Base-by-base conservation (phyloP, 805 yeast species). In the Monosporozyma aerobia region DNA sequence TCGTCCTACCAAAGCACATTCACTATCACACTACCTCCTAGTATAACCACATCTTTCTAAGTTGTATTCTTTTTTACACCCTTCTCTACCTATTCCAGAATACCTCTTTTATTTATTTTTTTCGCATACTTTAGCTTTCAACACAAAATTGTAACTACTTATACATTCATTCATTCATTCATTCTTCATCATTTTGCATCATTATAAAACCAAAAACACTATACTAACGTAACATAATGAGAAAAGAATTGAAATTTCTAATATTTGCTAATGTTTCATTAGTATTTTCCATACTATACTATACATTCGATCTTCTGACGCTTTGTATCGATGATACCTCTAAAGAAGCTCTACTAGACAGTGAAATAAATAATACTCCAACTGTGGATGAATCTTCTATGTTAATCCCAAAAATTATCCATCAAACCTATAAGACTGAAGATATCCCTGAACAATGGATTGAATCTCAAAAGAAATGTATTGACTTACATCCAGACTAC, bases 341-440 rank as follows among this genome's bases (percentile, higher is more conserved):
- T 60, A 70, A 75, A n/a, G 86, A 84, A 60, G 85, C 85, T 0
- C 71, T 87, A 8, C 19, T 39, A 16, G 23, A 19, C 11, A 16
- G 25, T 19, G 43, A 39, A 9, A 19, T 40, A 19, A 40, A 40
- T 40, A 40, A 40, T 22, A 40, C 23, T 13, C 23, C 23, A 19
- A 40, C 23, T 22, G 13, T 32, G 2, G 32, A 47, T 9, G 11
- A 29, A 29, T 35, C 39, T 14, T 13, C 39, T 13, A 46, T 46
- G 7, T 14, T 83, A 40, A 87, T 90, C 46, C 97, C 97, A 40
- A 86, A 85, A 62, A 89, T 89, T 65, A 88, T 90, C 50, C 97
- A 90, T 65, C 97, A 90, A 69, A 90, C 97, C 13, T 90, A 90
- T 68, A 89, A 87, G 64, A 85, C 87, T 22, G 77, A 73, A 10